Percentiles rank a stretch among this genome's conserved stretches.
Evolutionary conservation across 2,329 filamentous ascomycete genomes (phyloP).

Genomic region (Cladosporium sp.): DNA sequence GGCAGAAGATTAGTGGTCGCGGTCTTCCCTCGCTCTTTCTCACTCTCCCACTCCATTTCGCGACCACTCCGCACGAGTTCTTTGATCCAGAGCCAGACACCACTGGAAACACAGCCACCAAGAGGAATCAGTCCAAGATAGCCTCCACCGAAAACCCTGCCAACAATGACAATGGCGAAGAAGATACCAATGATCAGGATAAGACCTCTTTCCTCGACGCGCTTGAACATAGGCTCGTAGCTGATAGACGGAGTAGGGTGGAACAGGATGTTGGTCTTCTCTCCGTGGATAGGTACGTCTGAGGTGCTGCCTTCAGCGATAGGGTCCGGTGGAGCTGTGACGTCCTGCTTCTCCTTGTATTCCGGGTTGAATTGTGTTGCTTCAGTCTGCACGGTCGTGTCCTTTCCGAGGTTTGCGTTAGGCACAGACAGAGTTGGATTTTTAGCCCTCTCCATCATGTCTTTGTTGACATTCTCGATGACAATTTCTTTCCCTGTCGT

Average conservation of each 20-base stretch:
- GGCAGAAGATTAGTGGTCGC: constrained; percentile 83
- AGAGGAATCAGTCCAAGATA: constrained; percentile 72
- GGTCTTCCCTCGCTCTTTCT: constrained; percentile 76
- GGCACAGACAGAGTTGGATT: constrained; percentile 76
- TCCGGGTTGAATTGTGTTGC: constrained; percentile 66
- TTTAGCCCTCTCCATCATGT: constrained; percentile 63
- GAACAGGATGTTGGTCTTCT: constrained; percentile 94
- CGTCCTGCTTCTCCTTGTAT: constrained; percentile 78
- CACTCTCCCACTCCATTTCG: constrained; percentile 80
- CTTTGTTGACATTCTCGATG: constrained; percentile 72
- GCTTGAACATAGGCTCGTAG: constrained; percentile 80
- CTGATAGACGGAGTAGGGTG: constrained; percentile 86
- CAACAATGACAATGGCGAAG: constrained; percentile 66
- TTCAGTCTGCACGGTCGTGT: constrained; percentile 65
- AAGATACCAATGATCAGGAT: constrained; percentile 65
- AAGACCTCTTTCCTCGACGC: constrained; percentile 68
- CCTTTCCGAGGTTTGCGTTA: constrained; percentile 78
- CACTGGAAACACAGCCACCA: constrained; percentile 63
- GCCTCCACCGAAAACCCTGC: constrained; percentile 71
- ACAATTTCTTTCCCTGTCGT: constrained; percentile 79
- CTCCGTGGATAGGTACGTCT: constrained; percentile 90
- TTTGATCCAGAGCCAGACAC: constrained; percentile 83
- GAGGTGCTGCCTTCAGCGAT: constrained; percentile 75
- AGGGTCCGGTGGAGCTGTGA: constrained; percentile 85
- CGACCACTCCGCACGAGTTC: constrained; percentile 76